phyloP scores from a whole-genome alignment of 2,329 filamentous ascomycete species.

The Aureobasidium sp. region DNA sequence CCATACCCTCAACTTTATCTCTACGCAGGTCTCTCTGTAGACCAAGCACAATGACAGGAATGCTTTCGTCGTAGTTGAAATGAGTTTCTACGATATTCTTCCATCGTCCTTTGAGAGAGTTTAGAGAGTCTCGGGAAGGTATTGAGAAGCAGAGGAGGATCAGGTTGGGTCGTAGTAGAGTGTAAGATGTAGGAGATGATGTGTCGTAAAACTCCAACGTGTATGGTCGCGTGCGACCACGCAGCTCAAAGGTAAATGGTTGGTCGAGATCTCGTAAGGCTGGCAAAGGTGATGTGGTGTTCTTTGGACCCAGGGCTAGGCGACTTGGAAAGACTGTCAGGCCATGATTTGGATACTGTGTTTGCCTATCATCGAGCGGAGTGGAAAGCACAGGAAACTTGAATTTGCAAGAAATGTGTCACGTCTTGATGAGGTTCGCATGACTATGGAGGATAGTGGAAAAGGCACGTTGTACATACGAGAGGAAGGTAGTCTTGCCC shows the following conservation, averaged over 20 bases:
- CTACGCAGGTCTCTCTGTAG: constrained; percentile 51
- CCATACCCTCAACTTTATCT: constrained; percentile 35
- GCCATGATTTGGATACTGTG: neutral
- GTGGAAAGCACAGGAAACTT: neutral
- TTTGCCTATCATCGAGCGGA: neutral
- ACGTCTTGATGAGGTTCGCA: neutral
- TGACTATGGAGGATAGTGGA: constrained; percentile 9
- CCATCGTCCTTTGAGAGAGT: constrained; percentile 41
- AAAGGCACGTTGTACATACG: constrained; percentile 40
- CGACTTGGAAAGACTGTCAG: constrained; percentile 19
- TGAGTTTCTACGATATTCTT: constrained; percentile 40
- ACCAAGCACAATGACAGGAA: constrained; percentile 54
- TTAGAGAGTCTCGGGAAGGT: constrained; percentile 44
- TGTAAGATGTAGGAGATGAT: constrained; percentile 50
- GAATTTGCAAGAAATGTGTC: neutral
- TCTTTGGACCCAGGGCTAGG: constrained; percentile 23
- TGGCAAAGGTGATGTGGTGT: constrained; percentile 28
- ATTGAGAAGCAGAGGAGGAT: constrained; percentile 55
- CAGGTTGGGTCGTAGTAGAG: constrained; percentile 47
- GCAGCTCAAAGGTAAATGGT: constrained; percentile 53
- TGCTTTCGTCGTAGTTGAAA: constrained; percentile 46
- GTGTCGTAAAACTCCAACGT: constrained; percentile 52
- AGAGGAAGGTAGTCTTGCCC: constrained; percentile 57
- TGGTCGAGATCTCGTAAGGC: constrained; percentile 49
- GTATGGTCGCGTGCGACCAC: constrained; percentile 49